Evolutionary conservation across 2,329 filamentous ascomycete genomes (phyloP).

Genomic region (Botrytis squamosa): DNA sequence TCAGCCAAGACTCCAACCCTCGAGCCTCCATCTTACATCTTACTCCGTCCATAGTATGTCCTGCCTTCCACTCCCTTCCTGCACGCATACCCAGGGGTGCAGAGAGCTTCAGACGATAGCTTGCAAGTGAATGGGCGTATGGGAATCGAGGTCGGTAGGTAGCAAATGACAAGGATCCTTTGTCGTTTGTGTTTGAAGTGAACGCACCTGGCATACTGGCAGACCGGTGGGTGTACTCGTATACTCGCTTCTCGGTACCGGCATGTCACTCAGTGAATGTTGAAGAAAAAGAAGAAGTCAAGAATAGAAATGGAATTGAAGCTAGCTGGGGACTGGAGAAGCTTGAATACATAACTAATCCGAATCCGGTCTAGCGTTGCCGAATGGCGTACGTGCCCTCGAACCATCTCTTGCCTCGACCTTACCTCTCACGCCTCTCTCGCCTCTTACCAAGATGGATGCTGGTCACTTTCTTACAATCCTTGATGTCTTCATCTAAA

Average conservation of each 20-base stretch:
- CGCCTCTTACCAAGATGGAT: not conserved
- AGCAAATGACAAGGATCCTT: not conserved
- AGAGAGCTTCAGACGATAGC: not conserved
- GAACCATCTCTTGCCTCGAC: not conserved
- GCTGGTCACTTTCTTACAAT: not conserved
- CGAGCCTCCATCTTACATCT: not conserved
- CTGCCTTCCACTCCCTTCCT: not conserved
- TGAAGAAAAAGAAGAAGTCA: not conserved
- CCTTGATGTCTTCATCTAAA: conserved; percentile 5
- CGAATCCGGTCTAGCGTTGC: not conserved
- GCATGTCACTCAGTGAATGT: not conserved
- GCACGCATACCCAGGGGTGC: not conserved
- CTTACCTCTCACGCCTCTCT: not conserved
- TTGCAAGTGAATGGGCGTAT: not conserved
- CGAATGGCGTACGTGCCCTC: not conserved
- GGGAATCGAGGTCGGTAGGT: not conserved
- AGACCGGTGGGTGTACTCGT: not conserved
- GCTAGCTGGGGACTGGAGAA: not conserved
- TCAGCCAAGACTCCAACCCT: not conserved
- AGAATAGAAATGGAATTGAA: conserved; percentile 1
- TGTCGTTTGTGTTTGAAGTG: not conserved
- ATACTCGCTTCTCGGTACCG: not conserved
- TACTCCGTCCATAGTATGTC: not conserved
- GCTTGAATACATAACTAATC: not conserved
- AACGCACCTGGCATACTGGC: not conserved